Evolutionary conservation across 73 alveolate species (phyloP).

Genomic region (Paramecium pentaurelia): DNA sequence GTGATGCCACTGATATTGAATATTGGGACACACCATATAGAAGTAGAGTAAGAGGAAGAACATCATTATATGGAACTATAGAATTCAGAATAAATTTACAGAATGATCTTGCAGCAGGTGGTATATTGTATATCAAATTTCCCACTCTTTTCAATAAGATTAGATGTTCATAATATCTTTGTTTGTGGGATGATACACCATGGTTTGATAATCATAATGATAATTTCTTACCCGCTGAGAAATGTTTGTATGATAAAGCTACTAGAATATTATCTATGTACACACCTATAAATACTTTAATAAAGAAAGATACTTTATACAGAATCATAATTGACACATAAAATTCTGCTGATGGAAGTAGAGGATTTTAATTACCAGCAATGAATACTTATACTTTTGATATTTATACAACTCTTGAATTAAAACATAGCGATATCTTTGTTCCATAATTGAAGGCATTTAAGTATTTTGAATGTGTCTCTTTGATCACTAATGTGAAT

Average conservation of each 20-base stretch:
- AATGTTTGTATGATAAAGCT: neutral
- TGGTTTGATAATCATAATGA: conserved; percentile 46
- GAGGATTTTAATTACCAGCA: neutral
- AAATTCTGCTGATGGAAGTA: conserved; percentile 20
- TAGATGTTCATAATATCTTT: conserved; percentile 32
- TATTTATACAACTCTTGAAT: neutral
- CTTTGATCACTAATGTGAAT: neutral
- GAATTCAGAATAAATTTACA: conserved; percentile 40
- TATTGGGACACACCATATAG: conserved; percentile 53
- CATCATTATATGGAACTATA: neutral
- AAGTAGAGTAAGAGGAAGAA: conserved; percentile 29
- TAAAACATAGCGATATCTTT: neutral
- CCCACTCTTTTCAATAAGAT: conserved; percentile 8
- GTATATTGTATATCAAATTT: neutral
- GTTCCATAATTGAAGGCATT: conserved; percentile 6
- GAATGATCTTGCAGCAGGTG: conserved; percentile 40
- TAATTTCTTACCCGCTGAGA: neutral
- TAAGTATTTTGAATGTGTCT: neutral
- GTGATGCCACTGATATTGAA: neutral
- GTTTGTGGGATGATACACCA: conserved; percentile 49
- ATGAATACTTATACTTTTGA: neutral
- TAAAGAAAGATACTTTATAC: neutral
- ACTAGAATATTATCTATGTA: neutral
- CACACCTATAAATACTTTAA: neutral
- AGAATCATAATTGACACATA: neutral